These are phyloP conservation scores for Phytophthora pinifolia DNA, from an alignment of 352 stramenopile genomes.

Conservation along the genomic window DNA sequence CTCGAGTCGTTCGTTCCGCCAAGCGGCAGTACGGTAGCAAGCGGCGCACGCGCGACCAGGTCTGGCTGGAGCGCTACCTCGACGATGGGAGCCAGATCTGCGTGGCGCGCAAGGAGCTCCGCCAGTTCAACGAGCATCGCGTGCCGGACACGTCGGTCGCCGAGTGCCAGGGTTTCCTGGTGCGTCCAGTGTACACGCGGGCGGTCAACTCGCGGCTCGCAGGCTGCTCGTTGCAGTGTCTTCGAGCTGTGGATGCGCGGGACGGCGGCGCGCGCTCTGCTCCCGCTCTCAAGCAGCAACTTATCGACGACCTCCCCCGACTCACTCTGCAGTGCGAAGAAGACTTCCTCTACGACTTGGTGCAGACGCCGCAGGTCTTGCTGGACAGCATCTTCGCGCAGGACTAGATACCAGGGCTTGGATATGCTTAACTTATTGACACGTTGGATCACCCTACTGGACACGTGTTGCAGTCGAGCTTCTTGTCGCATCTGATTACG, in stretches of 20 bases:
- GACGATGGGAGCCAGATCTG: conserved; percentile 41
- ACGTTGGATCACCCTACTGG: conserved; percentile 4
- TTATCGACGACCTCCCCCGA: conserved; percentile 42
- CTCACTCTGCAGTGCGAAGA: conserved; percentile 51
- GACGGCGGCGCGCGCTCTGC: conserved; percentile 21
- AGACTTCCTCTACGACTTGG: conserved; percentile 39
- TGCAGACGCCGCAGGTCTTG: conserved; percentile 29
- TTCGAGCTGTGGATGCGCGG: conserved; percentile 34
- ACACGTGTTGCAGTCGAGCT: conserved; percentile 2
- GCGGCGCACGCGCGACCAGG: conserved; percentile 23
- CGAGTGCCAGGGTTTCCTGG: conserved; percentile 41
- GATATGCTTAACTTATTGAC: conserved; percentile 10
- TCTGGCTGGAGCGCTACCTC: conserved; percentile 52
- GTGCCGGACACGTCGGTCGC: conserved; percentile 25
- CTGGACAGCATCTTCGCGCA: conserved; percentile 29
- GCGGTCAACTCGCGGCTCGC: conserved; percentile 23
- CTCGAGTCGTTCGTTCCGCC: conserved; percentile 35
- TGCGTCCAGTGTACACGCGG: conserved; percentile 37
- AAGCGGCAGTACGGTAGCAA: conserved; percentile 21
- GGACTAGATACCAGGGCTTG: background rate
- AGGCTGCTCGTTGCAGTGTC: conserved; percentile 42
- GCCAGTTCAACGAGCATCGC: conserved; percentile 35
- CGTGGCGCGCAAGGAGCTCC: conserved; percentile 45
- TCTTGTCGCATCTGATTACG: conserved; percentile 19
- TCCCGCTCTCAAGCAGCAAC: conserved; percentile 26